These are phyloP conservation scores for Colletotrichum sojae DNA, from an alignment of 2,329 filamentous ascomycete species.

Conservation along the genomic window DNA sequence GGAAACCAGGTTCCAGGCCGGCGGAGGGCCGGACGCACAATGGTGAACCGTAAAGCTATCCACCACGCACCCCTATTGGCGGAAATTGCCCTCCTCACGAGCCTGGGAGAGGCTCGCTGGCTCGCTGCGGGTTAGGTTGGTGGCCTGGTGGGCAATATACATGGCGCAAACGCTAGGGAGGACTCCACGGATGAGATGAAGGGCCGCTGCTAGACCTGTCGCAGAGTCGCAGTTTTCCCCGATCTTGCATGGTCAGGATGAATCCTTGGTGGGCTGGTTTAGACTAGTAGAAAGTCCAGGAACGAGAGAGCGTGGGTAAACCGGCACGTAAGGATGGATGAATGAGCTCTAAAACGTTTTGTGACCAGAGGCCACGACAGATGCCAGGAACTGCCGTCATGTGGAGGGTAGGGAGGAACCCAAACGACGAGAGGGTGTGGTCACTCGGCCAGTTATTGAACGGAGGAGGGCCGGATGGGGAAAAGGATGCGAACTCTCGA, in stretches of 20 bases:
- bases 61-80: constrained; percentile 10
- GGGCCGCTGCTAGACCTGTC: background rate
- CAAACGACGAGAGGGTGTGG: background rate
- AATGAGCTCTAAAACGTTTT: too few species aligned
- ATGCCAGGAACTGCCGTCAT: constrained; percentile 13
- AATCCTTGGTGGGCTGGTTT: background rate
- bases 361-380: too few species aligned
- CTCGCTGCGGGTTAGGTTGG: background rate
- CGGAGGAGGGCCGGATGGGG: constrained; percentile 7
- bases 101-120: background rate
- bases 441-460: background rate
- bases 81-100: constrained; percentile 3
- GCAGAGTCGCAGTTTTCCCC: constrained; percentile 4
- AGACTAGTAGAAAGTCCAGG: too few species aligned
- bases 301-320: too few species aligned
- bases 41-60: background rate
- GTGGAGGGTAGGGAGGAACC: background rate
- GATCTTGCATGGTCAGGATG: background rate
- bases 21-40: constrained; percentile 1
- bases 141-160: constrained; percentile 24
- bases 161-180: constrained; percentile 17
- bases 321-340: too few species aligned
- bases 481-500: constrained; percentile 3
- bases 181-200: constrained; percentile 32
- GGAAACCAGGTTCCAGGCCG: constrained; percentile 9